phyloP scores from a whole-genome alignment of 73 alveolate genomes.

The Paramecium primaurelia region DNA sequence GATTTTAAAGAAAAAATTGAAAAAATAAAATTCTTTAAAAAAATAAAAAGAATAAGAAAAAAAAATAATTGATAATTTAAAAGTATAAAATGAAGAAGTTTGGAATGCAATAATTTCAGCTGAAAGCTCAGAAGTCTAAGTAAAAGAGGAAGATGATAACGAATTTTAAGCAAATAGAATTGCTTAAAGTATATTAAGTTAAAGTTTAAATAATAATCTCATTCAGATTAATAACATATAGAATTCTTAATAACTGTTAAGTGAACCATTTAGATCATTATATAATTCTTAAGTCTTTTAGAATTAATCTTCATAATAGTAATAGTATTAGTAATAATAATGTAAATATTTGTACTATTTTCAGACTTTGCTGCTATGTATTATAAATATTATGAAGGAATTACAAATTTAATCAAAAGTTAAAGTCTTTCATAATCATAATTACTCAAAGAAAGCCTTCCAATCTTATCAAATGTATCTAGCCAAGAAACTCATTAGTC shows the following conservation, averaged over 20 bases:
- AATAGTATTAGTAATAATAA: not conserved
- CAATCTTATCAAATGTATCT: not conserved
- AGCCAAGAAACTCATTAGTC: not conserved
- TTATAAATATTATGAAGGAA: not conserved
- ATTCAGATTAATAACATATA: not conserved
- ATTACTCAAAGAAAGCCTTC: not conserved
- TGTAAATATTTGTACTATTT: not conserved
- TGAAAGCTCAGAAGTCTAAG: not conserved
- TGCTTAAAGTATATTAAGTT: not conserved
- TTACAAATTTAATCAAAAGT: not conserved
- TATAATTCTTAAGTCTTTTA: not conserved
- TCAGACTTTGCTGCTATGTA: not conserved
- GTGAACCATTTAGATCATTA: not conserved
- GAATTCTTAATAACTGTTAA: not conserved
- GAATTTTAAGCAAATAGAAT: not conserved
- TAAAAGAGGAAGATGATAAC: not conserved
- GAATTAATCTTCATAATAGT: not conserved
- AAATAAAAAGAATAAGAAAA: not conserved
- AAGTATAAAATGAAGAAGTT: not conserved
- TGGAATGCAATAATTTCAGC: not conserved
- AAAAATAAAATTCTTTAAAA: not conserved
- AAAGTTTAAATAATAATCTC: not conserved
- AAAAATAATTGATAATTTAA: not conserved
- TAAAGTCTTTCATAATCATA: not conserved
- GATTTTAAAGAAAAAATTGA: not conserved